Percentiles rank a stretch among this genome's conserved stretches.
Conservation (phyloP, 2,329 filamentous ascomycete genomes). For the Sordariomycetes sp. region DNA sequence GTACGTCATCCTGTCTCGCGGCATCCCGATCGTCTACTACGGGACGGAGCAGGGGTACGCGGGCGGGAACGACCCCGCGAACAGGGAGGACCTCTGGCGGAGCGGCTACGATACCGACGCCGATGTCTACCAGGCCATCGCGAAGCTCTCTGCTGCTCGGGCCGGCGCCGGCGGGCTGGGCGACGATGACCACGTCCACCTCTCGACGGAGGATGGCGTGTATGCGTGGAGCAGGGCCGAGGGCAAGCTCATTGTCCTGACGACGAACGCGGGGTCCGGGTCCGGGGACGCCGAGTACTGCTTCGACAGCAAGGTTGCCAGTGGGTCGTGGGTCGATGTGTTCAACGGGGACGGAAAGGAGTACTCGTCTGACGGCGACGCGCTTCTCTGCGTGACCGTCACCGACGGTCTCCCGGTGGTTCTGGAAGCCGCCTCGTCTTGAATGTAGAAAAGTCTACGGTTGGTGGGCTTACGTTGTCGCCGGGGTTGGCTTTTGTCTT, state of each 20-base stretch:
- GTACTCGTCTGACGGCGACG: conserved; percentile 22
- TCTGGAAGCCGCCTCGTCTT: conserved; percentile 9
- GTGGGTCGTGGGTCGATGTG: conserved; percentile 24
- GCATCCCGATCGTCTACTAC: conserved; percentile 52
- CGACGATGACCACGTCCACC: conserved; percentile 26
- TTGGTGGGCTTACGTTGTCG: neutral
- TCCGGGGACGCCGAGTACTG: conserved; percentile 22
- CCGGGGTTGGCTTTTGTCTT: too few relatives aligned
- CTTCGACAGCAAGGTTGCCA: conserved; percentile 22
- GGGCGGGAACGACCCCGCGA: conserved; percentile 30
- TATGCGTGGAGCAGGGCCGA: conserved; percentile 30
- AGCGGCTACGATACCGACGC: conserved; percentile 30
- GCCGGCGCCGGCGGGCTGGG: conserved; percentile 27
- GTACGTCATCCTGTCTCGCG: conserved; percentile 46
- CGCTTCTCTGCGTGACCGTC: conserved; percentile 24
- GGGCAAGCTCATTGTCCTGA: conserved; percentile 29
- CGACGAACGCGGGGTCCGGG: conserved; percentile 26
- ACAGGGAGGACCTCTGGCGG: conserved; percentile 46
- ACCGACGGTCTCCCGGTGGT: conserved; percentile 28
- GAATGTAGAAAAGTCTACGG: neutral
- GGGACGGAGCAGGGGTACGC: conserved; percentile 50
- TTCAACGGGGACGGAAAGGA: conserved; percentile 16
- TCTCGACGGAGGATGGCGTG: conserved; percentile 24
- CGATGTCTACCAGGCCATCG: conserved; percentile 35
- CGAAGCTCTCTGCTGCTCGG: conserved; percentile 28